Evolutionary conservation across 139 green algal genomes (phyloP), one percentile per base, ranked within the genome.

Genomic region (Chlorella sp.): DNA sequence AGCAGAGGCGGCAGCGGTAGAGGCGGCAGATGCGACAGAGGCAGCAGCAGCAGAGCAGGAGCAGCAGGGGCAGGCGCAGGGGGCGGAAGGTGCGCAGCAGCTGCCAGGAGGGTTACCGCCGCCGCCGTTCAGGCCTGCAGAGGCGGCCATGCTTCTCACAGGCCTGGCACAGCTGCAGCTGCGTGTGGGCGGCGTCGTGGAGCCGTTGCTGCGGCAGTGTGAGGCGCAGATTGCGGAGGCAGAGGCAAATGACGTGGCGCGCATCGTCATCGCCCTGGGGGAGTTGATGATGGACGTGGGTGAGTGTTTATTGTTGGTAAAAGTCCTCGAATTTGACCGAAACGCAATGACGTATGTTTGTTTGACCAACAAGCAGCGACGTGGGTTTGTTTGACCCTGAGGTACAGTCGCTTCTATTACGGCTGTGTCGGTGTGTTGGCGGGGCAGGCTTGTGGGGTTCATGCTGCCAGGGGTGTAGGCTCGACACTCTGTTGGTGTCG

Each of bases 61-160:
- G 42, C 42, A 81, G 34, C 42, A 68, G 42, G 36, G 7, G 15
- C 28, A 85, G 79, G 28, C 37, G 79, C 79, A 40, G 42, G 15
- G 48, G 83, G 64, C 28, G 57, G n/a, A 37, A 4, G 34, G 12
- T 36, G 37, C 18, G 4, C n/a, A 68, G 37, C 83, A 26, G 26
- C 36, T 3, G 26, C 64, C n/a, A 21, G 34, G 1, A 64, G n/a
- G 4, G 42, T 42, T 48, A 42, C 85, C 71, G 42, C 42, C 71
- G 42, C 71, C 42, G 28, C 71, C 71, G 4, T 89, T 89, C 48
- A 57, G 21, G 0, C 53, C 75, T 19, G 14, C 22, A 0, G 40
- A 89, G 18, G 87, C 87, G 0, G 87, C 87, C 14, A 69, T 82
- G 78, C 87, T 90, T 39, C 78, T 90, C 28, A 71, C 79, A 28